These are phyloP conservation scores for Lentithecium fluviatile DNA, from an alignment of 495 filamentous ascomycete species.

Conservation along the genomic window DNA sequence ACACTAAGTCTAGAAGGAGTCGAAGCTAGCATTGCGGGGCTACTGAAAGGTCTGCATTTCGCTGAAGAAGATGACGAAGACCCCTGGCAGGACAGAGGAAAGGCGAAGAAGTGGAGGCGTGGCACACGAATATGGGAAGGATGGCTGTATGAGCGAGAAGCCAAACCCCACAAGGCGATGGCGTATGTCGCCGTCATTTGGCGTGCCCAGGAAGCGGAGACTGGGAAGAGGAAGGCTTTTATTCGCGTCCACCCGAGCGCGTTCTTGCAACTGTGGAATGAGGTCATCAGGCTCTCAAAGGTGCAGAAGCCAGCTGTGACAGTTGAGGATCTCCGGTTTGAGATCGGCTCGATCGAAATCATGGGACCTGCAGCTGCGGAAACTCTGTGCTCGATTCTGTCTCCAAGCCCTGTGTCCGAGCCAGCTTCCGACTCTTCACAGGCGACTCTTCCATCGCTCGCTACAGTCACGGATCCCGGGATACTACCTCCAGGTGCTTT, in stretches of 20 bases:
- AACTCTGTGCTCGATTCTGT: constrained; percentile 68
- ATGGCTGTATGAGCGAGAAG: constrained; percentile 62
- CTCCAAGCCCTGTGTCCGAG: constrained; percentile 48
- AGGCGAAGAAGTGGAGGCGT: constrained; percentile 69
- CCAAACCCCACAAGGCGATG: constrained; percentile 54
- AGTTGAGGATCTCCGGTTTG: constrained; percentile 88
- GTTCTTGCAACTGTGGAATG: constrained; percentile 80
- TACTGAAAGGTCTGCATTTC: constrained; percentile 64
- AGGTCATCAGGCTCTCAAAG: constrained; percentile 67
- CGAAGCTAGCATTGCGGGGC: constrained; percentile 58
- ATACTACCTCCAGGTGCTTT: constrained; percentile 71
- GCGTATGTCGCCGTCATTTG: constrained; percentile 79
- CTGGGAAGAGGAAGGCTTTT: constrained; percentile 59
- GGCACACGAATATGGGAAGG: constrained; percentile 69
- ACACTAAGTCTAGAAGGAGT: constrained; percentile 76
- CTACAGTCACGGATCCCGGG: constrained; percentile 70
- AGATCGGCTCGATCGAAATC: constrained; percentile 91
- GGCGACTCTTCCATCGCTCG: constrained; percentile 61
- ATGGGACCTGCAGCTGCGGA: constrained; percentile 82
- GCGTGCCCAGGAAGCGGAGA: constrained; percentile 45
- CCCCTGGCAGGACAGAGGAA: constrained; percentile 49
- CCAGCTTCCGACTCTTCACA: constrained; percentile 46
- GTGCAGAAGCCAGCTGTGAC: constrained; percentile 68
- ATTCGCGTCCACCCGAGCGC: constrained; percentile 84
- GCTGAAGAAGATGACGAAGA: constrained; percentile 47